phyloP scores from a whole-genome alignment of 2,329 filamentous ascomycete species.

The Penicillium sp. region DNA sequence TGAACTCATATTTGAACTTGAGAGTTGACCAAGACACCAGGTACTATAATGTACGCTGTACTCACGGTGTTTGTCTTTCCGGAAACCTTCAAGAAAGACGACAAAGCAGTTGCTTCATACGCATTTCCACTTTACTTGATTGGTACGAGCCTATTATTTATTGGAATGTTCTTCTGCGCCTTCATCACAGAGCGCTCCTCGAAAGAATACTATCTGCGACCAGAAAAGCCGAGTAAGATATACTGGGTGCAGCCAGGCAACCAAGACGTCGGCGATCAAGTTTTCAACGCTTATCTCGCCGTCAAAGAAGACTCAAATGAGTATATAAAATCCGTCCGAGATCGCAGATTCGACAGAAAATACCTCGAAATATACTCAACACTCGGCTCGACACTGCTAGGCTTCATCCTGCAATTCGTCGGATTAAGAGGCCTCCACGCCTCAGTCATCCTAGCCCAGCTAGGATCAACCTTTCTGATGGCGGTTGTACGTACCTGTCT shows the following conservation, averaged over 20 bases:
- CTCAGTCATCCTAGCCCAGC: slow-evolving; percentile 37
- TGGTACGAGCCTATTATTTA: slow-evolving; percentile 35
- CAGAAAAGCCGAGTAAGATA: slow-evolving; percentile 30
- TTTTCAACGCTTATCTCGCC: slow-evolving; percentile 39
- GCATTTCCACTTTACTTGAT: slow-evolving; percentile 37
- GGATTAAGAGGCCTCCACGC: slow-evolving; percentile 41
- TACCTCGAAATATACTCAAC: slow-evolving; percentile 23
- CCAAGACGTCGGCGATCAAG: slow-evolving; percentile 42
- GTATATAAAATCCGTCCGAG: slow-evolving; percentile 34
- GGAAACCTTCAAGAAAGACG: slow-evolving; percentile 28
- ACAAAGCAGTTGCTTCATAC: slow-evolving; percentile 27
- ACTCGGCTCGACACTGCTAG: slow-evolving; percentile 30
- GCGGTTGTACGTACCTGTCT: slow-evolving; percentile 37
- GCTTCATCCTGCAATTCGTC: slow-evolving; percentile 43
- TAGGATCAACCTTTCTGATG: slow-evolving; percentile 42
- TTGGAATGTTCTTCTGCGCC: slow-evolving; percentile 39
- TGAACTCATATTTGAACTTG: not conserved
- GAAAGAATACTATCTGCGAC: slow-evolving; percentile 26
- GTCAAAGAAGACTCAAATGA: slow-evolving; percentile 24
- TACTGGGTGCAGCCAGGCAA: slow-evolving; percentile 44
- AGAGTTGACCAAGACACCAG: slow-evolving; percentile 10
- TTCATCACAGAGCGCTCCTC: slow-evolving; percentile 38
- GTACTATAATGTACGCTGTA: slow-evolving; percentile 29
- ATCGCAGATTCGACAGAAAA: slow-evolving; percentile 12
- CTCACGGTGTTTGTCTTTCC: slow-evolving; percentile 34